Evolutionary conservation across 257 asterid genomes (phyloP), one percentile per base, ranked within the genome.

Genomic region (Misopates orontium): DNA sequence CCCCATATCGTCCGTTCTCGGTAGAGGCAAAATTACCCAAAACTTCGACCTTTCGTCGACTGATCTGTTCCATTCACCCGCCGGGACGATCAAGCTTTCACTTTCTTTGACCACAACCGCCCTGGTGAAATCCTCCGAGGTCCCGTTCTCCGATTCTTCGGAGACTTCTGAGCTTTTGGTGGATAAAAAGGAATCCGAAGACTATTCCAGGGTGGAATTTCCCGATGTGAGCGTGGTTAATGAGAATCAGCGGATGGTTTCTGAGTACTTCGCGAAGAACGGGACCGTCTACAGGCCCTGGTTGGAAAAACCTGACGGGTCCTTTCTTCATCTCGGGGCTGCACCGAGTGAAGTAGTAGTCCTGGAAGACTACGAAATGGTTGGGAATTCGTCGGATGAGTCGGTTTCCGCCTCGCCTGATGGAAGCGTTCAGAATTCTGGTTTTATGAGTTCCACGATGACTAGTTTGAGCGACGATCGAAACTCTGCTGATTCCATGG

Each of bases 21-120:
- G 74, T 4, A 80, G 83, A 72, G 89, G 78, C 4, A 87, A 78
- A 67, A 55, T 75, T 4, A 76, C 88, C 14, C 87, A 77, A 57
- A 86, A 81, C 40, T 87, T 78, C 55, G 58, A 73, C 49, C 85
- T 89, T 31, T 79, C 95, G 17, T 81, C 96, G 1, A 89, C 90
- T 20, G 96, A 89, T 60, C 49, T 89, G 70, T 80, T 84, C 39
- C 90, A 83, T 62, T 81, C 92, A 5, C 90, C 92, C 7, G 95
- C 92, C 52, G 92, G 95, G 49, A 82, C 86, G 2, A 80, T 89
- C 42, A 82, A 76, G 42, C 39, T 89, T n/a, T 80, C 88, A 5
- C 96, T 88, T 13, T 75, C 71, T 21, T 62, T 83, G 72, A 66
- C 62, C 66, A 77, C 83, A 21, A 74, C 65, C 41, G 65, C 66